These are phyloP conservation scores for Erythrophleum ivorense DNA, from an alignment of 331 rosid species.

Conservation along the genomic window DNA sequence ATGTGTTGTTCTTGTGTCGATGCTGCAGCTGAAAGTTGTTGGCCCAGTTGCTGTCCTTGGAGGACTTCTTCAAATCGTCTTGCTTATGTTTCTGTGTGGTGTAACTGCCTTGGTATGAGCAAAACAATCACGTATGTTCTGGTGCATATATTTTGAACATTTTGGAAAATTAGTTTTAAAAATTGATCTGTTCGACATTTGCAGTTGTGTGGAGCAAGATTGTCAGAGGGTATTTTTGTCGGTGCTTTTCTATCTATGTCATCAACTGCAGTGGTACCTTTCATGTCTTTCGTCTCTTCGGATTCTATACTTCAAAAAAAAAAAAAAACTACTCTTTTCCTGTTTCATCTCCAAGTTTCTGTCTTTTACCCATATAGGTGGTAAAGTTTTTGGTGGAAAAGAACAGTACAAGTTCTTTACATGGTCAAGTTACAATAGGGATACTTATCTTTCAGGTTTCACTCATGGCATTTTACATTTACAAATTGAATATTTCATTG, in stretches of 20 bases:
- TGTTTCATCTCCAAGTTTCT: no score
- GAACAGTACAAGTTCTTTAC: conserved; percentile 57
- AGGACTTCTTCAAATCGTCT: conserved; percentile 63
- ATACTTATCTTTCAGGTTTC: conserved; percentile 75
- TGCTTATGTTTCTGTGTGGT: conserved; percentile 62
- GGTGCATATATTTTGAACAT: no score
- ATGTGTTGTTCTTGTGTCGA: no score
- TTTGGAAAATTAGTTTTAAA: no score
- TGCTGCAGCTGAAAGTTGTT: conserved; percentile 66
- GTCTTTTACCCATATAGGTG: conserved; percentile 71
- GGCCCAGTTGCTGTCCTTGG: conserved; percentile 74
- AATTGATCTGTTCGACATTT: no score
- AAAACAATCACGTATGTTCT: no score
- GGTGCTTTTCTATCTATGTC: conserved; percentile 65
- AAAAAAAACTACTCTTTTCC: no score
- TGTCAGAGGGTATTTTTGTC: conserved; percentile 72
- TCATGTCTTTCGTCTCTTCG: no score
- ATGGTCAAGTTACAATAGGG: conserved; percentile 75
- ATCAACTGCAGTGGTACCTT: no score
- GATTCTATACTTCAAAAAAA: no score
- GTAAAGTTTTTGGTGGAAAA: conserved; percentile 65
- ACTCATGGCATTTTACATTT: no score
- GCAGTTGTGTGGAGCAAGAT: conserved; percentile 63
- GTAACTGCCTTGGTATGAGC: conserved; percentile 51
- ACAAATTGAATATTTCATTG: no score